Evolutionary conservation across 2,329 filamentous ascomycete genomes (phyloP).

Genomic region (Madurella fahalii): DNA sequence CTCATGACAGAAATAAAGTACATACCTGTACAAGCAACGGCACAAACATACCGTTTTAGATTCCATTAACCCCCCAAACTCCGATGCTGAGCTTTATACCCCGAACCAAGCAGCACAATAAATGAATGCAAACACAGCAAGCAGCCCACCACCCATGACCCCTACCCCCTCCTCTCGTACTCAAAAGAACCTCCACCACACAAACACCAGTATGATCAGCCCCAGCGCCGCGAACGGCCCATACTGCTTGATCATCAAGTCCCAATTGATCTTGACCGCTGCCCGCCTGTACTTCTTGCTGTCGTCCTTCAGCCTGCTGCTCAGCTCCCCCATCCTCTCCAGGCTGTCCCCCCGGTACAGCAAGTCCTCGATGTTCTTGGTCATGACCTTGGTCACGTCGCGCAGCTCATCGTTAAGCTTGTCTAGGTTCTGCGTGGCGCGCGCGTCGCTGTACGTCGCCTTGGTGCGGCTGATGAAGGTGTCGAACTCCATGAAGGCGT

Average conservation of each 20-base stretch:
- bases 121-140: not conserved
- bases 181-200: constrained; percentile 93
- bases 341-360: constrained; percentile 91
- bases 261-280: constrained; percentile 96
- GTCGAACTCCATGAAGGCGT: constrained; percentile 97
- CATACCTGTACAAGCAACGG: not conserved
- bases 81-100: constrained; percentile 12
- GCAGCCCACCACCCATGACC: not conserved
- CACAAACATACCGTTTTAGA: constrained; percentile 3
- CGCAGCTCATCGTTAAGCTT: constrained; percentile 95
- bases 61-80: constrained; percentile 7
- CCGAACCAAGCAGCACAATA: not conserved
- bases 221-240: constrained; percentile 81
- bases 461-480: constrained; percentile 92
- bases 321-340: constrained; percentile 96
- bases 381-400: constrained; percentile 99
- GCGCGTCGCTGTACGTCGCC: constrained; percentile 87
- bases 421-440: constrained; percentile 87
- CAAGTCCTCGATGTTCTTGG: constrained; percentile 98
- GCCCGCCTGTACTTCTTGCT: constrained; percentile 91
- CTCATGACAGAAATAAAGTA: not conserved
- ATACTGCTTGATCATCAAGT: constrained; percentile 93
- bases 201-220: constrained; percentile 77
- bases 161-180: not conserved
- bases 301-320: constrained; percentile 80